A percentile compares a stretch with the other conserved stretches of the same genome.
These are phyloP conservation scores for Cucumis melo DNA, from an alignment of 306 rosid species.

Conservation along the genomic window DNA sequence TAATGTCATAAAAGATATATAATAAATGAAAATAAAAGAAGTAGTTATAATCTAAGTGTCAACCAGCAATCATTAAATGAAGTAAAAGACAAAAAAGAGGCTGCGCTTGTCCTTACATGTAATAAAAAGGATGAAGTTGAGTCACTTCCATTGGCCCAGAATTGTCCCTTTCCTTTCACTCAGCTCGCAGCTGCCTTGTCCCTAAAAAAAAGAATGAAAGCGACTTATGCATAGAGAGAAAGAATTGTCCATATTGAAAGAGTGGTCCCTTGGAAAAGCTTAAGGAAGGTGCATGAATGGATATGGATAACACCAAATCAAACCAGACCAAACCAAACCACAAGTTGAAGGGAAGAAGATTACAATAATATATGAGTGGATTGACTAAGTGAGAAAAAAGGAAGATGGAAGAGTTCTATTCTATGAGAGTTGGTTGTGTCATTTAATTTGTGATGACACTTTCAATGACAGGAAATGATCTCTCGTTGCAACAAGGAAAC, in stretches of 20 bases:
- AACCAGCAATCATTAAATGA: background rate
- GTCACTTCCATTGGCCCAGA: background rate
- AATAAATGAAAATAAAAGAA: background rate
- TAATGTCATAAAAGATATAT: background rate
- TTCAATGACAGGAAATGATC: background rate
- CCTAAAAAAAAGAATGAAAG: background rate
- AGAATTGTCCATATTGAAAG: background rate
- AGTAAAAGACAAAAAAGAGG: slow-evolving; percentile 5
- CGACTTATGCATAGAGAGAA: background rate
- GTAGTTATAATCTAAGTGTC: background rate
- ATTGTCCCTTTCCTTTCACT: background rate
- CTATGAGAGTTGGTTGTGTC: background rate
- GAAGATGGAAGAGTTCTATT: background rate
- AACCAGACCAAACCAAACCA: background rate
- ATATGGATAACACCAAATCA: background rate
- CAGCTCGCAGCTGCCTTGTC: background rate
- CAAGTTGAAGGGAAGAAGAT: background rate
- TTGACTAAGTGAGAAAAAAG: background rate
- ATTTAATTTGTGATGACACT: background rate
- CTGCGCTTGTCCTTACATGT: slow-evolving; percentile 5
- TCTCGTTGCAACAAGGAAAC: background rate
- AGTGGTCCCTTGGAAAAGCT: background rate
- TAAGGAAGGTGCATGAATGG: slow-evolving; percentile 1
- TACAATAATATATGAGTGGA: background rate
- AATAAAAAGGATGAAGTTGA: background rate